Evolutionary conservation across 2,329 filamentous ascomycete species (phyloP), one percentile per base, ranked within the genome.

Genomic region (Aspergillus candidus): DNA sequence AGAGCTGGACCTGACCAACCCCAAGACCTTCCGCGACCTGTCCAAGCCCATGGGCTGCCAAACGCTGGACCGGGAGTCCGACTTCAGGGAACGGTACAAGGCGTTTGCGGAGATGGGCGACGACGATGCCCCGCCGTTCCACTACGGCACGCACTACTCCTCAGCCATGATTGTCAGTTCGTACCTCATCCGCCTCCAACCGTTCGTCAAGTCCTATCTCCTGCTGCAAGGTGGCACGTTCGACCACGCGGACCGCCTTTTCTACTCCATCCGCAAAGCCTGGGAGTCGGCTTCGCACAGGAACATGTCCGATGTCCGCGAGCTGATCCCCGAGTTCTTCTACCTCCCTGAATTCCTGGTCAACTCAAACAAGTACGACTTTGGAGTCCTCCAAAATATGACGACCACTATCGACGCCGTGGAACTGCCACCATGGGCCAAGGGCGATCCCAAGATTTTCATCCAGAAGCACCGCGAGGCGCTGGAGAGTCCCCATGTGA

Each of bases 91-190:
- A 56, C 81, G 89, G 27, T 97, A 95, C 63, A 82, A 83, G 53
- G 86, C 88, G 12, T 84, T 98, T 62, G 84, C 84, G 1, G 93
- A 97, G 62, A 94, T 98, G 75, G 88, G 84, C 6, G 90, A 95
- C 52, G 70, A 74, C 34, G 76, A 75, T 44, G 75, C 77, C 36
- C 84, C 86, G 1, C 86, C 93, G 0, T 98, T 96, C 63, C 93
- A 98, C 62, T 98, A 97, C 55, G 93, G 93, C 13, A 98, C 94
- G 0, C 94, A 98, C 63, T 98, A 98, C 65, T 97, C 93, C 1
- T 97, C 93, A 2, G 93, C 93, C 6, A 98, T 97, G 93, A 96
- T 95, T 47, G 93, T 98, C 6, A 89, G 89, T 11, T 96, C 90
- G 0, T 98, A 96, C 59, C 77, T 98, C 33, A 96, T 98, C 57